A percentile compares a stretch with the other conserved stretches of the same genome.
phyloP scores from a whole-genome alignment of 2,329 filamentous ascomycete species.

The Aureobasidium leucospermi region DNA sequence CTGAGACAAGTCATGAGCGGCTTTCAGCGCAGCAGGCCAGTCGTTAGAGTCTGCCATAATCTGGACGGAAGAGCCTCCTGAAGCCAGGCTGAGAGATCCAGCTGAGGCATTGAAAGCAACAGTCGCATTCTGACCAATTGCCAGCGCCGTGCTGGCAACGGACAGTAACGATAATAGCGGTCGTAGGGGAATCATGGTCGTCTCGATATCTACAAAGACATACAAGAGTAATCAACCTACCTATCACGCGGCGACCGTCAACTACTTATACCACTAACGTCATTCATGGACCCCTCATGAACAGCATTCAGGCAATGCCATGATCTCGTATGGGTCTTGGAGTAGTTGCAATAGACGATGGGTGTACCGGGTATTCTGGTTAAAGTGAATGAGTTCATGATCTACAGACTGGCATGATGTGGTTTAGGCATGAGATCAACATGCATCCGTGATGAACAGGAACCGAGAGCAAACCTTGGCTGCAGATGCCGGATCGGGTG shows the following conservation, averaged over 20 bases:
- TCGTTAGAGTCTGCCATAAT: conserved; percentile 53
- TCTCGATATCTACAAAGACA: not conserved
- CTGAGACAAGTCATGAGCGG: conserved; percentile 57
- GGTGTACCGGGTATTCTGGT: conserved; percentile 5
- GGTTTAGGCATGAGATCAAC: conserved; percentile 6
- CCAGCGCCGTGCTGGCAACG: conserved; percentile 20
- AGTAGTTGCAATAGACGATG: conserved; percentile 2
- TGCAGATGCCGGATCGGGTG: not conserved
- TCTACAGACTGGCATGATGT: not conserved
- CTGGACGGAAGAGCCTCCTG: conserved; percentile 33
- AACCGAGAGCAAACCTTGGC: conserved; percentile 4
- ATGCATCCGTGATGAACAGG: conserved; percentile 1
- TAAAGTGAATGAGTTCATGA: conserved; percentile 2
- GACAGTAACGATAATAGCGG: conserved; percentile 5
- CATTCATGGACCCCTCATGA: not conserved
- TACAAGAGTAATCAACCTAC: not conserved
- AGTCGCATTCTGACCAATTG: conserved; percentile 45
- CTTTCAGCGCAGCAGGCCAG: conserved; percentile 61
- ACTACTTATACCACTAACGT: not conserved
- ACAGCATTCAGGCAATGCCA: conserved; percentile 6
- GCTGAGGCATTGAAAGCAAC: conserved; percentile 39
- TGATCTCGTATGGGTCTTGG: not conserved
- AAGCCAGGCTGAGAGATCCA: conserved; percentile 16
- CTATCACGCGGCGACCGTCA: not conserved
- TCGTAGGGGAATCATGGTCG: conserved; percentile 2